Base-by-base conservation (phyloP, 2,329 filamentous ascomycete species). In the Septoria petroselini region DNA sequence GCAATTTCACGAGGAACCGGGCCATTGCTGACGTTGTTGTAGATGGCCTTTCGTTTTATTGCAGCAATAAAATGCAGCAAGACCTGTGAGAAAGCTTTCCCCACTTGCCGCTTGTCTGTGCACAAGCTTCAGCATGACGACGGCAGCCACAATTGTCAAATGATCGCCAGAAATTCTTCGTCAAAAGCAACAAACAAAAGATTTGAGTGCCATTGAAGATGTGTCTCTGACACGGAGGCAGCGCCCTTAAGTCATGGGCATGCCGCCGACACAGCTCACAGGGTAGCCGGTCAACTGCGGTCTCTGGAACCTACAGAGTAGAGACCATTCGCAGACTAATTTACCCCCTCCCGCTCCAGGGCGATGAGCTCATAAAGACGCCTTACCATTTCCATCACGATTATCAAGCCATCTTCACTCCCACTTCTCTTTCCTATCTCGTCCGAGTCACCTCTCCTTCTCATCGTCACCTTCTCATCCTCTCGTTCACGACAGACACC, bases 211-310 rank as follows among this genome's bases (percentile, higher is more conserved):
- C 33, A 37, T 29, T 38, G 35, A n/a, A n/a, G 43, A 14, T 23
- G 12, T 47, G 43, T 39, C 34, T 21, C 43, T 47, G 43, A 47
- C 43, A 40, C 43, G 39, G 21, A 34, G 35, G 12, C 25, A 21
- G 5, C 25, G 11, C 23, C 17, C 4, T 7, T 18, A 30, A 46
- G 48, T 51, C 48, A 51, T 51, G 48, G 23, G 23, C 23, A 27
- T 27, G 23, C 23, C 23, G 9, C 9, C 9, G 23, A 27, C 23
- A 9, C 23, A 27, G 23, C 23, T n/a, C n/a, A n/a, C n/a, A n/a
- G n/a, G n/a, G n/a, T n/a, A n/a, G n/a, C n/a, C n/a, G n/a, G n/a
- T 44, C 41, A 38, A 42, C 6, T 19, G 38, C 29, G 29, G n/a
- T 21, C 12, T 11, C 29, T 35, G 17, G 12, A 17, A 23, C 7